Percentiles rank a stretch among this genome's conserved stretches.
Evolutionary conservation across 495 filamentous ascomycete genomes (phyloP).

Genomic region (Sordaria brevicollis): DNA sequence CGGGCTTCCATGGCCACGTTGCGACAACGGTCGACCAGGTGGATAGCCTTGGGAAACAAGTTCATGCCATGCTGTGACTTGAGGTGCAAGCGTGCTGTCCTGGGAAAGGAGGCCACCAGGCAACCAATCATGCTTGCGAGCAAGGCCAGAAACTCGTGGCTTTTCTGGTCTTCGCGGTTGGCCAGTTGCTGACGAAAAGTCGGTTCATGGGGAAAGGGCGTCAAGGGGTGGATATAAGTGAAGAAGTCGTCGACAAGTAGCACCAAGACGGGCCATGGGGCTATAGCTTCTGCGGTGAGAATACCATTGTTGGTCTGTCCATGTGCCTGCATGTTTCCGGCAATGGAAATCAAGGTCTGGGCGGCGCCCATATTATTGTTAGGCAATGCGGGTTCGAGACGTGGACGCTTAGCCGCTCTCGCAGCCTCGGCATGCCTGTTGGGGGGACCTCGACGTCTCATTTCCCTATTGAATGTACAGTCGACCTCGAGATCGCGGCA

Average conservation of each 20-base stretch:
- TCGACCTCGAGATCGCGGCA: constrained; percentile 71
- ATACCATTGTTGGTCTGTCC: constrained; percentile 16
- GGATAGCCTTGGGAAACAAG: constrained; percentile 56
- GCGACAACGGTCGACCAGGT: constrained; percentile 64
- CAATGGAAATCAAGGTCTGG: constrained; percentile 36
- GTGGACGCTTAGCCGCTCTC: constrained; percentile 48
- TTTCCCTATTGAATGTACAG: constrained; percentile 72
- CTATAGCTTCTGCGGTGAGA: constrained; percentile 64
- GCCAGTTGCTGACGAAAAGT: constrained; percentile 67
- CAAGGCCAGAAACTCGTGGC: constrained; percentile 61
- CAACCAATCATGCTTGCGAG: constrained; percentile 71
- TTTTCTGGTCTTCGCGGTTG: constrained; percentile 57
- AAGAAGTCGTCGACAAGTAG: constrained; percentile 80
- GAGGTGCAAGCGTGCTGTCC: constrained; percentile 61
- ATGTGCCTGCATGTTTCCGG: constrained; percentile 7
- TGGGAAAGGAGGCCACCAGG: constrained; percentile 71
- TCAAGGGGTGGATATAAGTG: constrained; percentile 79
- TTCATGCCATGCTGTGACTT: constrained; percentile 43
- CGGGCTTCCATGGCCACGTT: constrained; percentile 61
- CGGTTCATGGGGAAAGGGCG: constrained; percentile 76
- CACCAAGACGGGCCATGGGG: constrained; percentile 53
- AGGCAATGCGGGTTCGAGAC: constrained; percentile 31
- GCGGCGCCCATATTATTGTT: constrained; percentile 21
- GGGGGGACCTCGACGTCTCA: constrained; percentile 71
- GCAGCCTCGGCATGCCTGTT: constrained; percentile 79